Evolutionary conservation across 1,139 yeast species (phyloP).

Genomic region (Candida sanyaensis): DNA sequence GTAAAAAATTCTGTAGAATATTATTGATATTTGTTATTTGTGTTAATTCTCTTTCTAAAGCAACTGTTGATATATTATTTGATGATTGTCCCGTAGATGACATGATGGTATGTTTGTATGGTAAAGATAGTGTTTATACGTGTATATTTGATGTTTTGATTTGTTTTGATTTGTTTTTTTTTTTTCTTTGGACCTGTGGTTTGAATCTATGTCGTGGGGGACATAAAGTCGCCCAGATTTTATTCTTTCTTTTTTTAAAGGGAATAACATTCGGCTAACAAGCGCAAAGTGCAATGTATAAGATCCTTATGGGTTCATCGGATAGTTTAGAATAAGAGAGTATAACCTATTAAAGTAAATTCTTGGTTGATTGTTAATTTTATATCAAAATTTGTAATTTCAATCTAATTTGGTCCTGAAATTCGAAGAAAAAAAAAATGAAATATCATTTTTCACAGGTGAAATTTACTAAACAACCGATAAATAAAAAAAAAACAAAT

Average conservation of each 20-base stretch:
- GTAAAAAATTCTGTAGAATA: conserved; percentile 29
- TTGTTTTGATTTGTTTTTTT: conserved; percentile 1
- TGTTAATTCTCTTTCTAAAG: conserved; percentile 39
- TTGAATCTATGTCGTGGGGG: no score
- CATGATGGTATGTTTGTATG: neutral
- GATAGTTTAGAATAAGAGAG: no score
- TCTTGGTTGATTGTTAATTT: no score
- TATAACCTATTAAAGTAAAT: no score
- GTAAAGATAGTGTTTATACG: neutral
- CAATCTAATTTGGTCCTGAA: neutral
- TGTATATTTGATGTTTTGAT: neutral
- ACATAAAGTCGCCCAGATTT: no score
- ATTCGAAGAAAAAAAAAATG: neutral
- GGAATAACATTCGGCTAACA: no score
- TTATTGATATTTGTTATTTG: conserved; percentile 35
- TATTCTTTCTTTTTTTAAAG: no score
- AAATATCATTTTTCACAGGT: no score
- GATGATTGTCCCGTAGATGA: conserved; percentile 3
- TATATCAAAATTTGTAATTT: neutral
- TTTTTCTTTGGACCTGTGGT: neutral
- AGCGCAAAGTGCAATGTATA: no score
- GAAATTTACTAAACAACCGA: no score
- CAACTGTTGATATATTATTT: conserved; percentile 14
- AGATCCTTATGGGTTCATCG: no score
- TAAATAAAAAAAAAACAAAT: no score